Conservation (phyloP, 2,329 filamentous ascomycete species). For the Truncatella angustata region DNA sequence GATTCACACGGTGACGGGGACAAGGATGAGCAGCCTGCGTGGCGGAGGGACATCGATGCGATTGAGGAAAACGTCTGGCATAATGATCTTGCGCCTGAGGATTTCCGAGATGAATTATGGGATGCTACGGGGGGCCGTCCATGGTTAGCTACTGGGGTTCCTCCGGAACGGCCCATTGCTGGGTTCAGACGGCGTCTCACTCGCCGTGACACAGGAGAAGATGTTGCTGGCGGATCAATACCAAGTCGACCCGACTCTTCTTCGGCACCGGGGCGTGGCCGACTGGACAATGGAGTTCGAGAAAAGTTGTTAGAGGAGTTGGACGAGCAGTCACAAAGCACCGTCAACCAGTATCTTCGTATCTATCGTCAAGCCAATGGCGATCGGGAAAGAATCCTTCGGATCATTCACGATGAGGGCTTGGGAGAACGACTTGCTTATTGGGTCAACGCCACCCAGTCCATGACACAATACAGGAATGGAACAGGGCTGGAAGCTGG, state of each 20-base stretch:
- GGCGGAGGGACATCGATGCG: too few species aligned
- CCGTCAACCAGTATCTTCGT: conserved; percentile 45
- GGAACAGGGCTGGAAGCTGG: not conserved
- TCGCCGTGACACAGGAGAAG: conserved; percentile 19
- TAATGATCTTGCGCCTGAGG: too few species aligned
- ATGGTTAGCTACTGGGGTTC: too few species aligned
- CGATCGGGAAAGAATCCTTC: conserved; percentile 55
- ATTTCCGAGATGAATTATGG: not conserved
- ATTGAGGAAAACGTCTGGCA: too few species aligned
- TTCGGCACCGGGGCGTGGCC: not conserved
- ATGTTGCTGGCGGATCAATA: not conserved
- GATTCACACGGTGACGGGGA: not conserved
- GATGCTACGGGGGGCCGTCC: too few species aligned
- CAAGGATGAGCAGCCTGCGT: too few species aligned
- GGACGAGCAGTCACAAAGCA: conserved; percentile 17
- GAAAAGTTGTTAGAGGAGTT: not conserved
- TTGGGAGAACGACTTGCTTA: conserved; percentile 57
- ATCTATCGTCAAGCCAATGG: conserved; percentile 61
- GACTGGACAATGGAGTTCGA: not conserved
- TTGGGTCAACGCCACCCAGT: conserved; percentile 54
- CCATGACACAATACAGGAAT: conserved; percentile 19
- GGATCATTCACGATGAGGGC: conserved; percentile 60
- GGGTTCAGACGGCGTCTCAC: conserved; percentile 23
- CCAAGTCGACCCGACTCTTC: not conserved
- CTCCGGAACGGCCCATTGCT: conserved; percentile 24